These are phyloP conservation scores for Fusarium irregulare DNA, from an alignment of 2,329 filamentous ascomycete species.

Conservation along the genomic window DNA sequence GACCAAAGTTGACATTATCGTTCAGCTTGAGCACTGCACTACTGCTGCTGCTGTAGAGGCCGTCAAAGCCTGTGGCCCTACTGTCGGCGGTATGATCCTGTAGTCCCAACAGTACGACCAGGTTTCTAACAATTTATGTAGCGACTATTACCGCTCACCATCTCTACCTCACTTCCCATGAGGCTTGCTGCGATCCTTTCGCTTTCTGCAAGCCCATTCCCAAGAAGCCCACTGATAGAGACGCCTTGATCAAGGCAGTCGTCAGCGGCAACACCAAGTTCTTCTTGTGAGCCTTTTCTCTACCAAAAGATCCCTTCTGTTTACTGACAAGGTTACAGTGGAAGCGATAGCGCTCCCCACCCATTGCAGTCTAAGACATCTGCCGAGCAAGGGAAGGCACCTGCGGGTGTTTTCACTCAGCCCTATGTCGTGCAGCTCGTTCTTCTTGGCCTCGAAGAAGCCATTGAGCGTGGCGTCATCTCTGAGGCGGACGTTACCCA, in stretches of 20 bases:
- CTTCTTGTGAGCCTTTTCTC: slow-evolving; percentile 69
- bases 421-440: slow-evolving; percentile 75
- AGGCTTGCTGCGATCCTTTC: slow-evolving; percentile 67
- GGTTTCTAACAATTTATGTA: slow-evolving; percentile 25
- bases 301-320: neutral
- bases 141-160: slow-evolving; percentile 90
- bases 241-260: slow-evolving; percentile 75
- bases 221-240: slow-evolving; percentile 77
- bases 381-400: slow-evolving; percentile 62
- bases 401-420: slow-evolving; percentile 85
- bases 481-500: slow-evolving; percentile 63
- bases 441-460: slow-evolving; percentile 70
- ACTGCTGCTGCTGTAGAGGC: slow-evolving; percentile 83
- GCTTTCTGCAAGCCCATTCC: slow-evolving; percentile 82
- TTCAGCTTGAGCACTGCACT: slow-evolving; percentile 82
- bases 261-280: slow-evolving; percentile 72
- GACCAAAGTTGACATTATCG: neutral
- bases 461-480: slow-evolving; percentile 65
- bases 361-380: slow-evolving; percentile 67
- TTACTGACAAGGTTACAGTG: slow-evolving; percentile 46
- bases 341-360: slow-evolving; percentile 74
- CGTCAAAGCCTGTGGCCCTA: slow-evolving; percentile 79
- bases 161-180: slow-evolving; percentile 81
- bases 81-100: slow-evolving; percentile 67
- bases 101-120: neutral